Conservation (phyloP, 768 basidiomycete genomes). For the Galerina sulciceps region DNA sequence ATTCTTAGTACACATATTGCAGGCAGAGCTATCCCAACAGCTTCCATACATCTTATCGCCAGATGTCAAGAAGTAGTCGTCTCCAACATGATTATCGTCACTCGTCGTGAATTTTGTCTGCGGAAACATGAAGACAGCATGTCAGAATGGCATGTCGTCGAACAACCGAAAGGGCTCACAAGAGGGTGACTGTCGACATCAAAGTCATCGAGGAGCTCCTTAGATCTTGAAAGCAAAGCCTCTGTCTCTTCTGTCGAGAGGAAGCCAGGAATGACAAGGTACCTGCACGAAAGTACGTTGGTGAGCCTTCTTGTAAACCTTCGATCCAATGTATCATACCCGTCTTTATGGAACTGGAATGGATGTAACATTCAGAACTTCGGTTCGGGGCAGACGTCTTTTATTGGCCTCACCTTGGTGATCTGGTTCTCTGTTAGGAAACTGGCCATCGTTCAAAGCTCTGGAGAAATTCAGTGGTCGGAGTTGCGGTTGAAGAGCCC, state of each 20-base stretch:
- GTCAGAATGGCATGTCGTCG: not conserved
- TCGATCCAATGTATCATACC: slow-evolving; percentile 24
- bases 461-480: not conserved
- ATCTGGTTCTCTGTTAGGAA: slow-evolving; percentile 63
- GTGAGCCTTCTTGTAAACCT: slow-evolving; percentile 1
- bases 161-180: slow-evolving; percentile 42
- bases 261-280: slow-evolving; percentile 80
- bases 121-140: not conserved
- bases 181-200: slow-evolving; percentile 78
- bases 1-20: not conserved
- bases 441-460: slow-evolving; percentile 41
- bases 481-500: not conserved
- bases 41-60: slow-evolving; percentile 82
- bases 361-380: not conserved
- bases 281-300: slow-evolving; percentile 46
- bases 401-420: slow-evolving; percentile 47
- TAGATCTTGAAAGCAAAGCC: slow-evolving; percentile 70
- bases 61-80: slow-evolving; percentile 90
- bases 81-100: slow-evolving; percentile 80
- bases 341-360: slow-evolving; percentile 33
- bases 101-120: slow-evolving; percentile 92
- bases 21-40: not conserved
- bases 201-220: slow-evolving; percentile 80
- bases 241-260: slow-evolving; percentile 59
- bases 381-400: not conserved